A percentile compares a stretch with the other conserved stretches of the same genome.
These are phyloP conservation scores for Conticribra guillardii DNA, from an alignment of 108 stramenopile genomes.

Conservation along the genomic window DNA sequence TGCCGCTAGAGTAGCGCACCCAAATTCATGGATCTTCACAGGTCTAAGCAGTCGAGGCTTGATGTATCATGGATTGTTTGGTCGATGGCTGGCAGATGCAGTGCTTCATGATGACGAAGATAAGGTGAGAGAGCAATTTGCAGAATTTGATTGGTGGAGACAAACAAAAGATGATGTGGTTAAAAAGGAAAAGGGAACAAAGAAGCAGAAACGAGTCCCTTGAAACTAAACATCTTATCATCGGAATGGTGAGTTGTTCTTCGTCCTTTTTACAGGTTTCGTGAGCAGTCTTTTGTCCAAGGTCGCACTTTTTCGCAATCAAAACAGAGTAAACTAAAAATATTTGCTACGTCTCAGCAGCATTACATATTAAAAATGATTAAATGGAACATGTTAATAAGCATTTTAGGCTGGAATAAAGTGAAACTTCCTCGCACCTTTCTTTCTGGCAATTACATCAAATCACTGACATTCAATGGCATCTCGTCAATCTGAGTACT, in stretches of 20 bases:
- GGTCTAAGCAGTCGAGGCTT: slow-evolving; percentile 84
- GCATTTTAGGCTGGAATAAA: too few species aligned
- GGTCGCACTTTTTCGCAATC: too few species aligned
- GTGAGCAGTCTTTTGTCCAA: too few species aligned
- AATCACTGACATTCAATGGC: slow-evolving; percentile 93
- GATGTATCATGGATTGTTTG: slow-evolving; percentile 83
- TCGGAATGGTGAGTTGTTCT: too few species aligned
- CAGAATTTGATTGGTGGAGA: slow-evolving; percentile 58
- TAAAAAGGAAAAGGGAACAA: not conserved
- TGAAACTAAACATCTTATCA: too few species aligned
- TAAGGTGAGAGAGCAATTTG: slow-evolving; percentile 25
- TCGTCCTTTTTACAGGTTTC: too few species aligned
- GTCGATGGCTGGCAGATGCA: slow-evolving; percentile 55
- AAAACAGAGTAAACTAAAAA: too few species aligned
- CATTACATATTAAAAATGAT: too few species aligned
- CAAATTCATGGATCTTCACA: slow-evolving; percentile 76
- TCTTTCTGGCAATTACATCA: too few species aligned
- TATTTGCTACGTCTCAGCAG: too few species aligned
- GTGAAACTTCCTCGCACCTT: too few species aligned
- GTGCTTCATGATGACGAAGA: slow-evolving; percentile 51
- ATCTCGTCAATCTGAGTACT: slow-evolving; percentile 97
- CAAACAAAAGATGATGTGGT: slow-evolving; percentile 3
- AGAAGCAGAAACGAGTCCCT: not conserved
- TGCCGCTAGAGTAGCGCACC: slow-evolving; percentile 13
- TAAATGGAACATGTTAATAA: too few species aligned